Percentiles rank a stretch among this genome's conserved stretches.
Evolutionary conservation across 108 stramenopile species (phyloP).

Genomic region (Craspedostauros australis): DNA sequence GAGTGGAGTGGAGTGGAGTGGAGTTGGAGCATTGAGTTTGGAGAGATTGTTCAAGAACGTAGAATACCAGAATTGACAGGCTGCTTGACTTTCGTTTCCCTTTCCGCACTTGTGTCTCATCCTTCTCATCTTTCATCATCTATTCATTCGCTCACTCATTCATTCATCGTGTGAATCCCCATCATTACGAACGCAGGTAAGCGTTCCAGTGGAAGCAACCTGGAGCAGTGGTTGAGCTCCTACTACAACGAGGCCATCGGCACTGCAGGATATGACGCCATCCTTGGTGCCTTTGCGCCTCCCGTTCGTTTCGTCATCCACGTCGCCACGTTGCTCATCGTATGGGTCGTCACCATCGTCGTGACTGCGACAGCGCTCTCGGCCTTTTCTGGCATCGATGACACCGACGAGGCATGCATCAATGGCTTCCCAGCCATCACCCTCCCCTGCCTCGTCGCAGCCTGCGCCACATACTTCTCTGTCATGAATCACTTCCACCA

Average conservation of each 20-base stretch:
- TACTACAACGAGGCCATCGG: slow-evolving; percentile 22
- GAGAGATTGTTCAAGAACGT: no score
- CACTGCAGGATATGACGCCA: slow-evolving; percentile 63
- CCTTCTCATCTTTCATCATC: no score
- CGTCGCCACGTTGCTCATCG: slow-evolving; percentile 4
- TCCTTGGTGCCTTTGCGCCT: slow-evolving; percentile 58
- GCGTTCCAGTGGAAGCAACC: slow-evolving; percentile 13
- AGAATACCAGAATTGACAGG: no score
- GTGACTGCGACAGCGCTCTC: no score
- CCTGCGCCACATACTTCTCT: slow-evolving; percentile 6
- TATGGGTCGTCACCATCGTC: slow-evolving; percentile 33
- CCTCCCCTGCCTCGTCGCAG: neutral
- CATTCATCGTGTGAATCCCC: no score
- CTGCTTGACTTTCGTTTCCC: no score
- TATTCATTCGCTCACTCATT: no score
- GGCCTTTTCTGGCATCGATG: slow-evolving; percentile 1
- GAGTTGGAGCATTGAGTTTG: no score
- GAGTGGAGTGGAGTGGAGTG: no score
- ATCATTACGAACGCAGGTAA: no score
- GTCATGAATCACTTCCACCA: slow-evolving; percentile 17
- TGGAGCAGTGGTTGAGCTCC: slow-evolving; percentile 17
- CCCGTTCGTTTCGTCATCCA: slow-evolving; percentile 39
- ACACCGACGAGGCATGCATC: neutral
- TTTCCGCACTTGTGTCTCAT: no score
- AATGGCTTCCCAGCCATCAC: slow-evolving; percentile 1